phyloP scores from a whole-genome alignment of 2,329 filamentous ascomycete species.

The Fusarium napiforme region DNA sequence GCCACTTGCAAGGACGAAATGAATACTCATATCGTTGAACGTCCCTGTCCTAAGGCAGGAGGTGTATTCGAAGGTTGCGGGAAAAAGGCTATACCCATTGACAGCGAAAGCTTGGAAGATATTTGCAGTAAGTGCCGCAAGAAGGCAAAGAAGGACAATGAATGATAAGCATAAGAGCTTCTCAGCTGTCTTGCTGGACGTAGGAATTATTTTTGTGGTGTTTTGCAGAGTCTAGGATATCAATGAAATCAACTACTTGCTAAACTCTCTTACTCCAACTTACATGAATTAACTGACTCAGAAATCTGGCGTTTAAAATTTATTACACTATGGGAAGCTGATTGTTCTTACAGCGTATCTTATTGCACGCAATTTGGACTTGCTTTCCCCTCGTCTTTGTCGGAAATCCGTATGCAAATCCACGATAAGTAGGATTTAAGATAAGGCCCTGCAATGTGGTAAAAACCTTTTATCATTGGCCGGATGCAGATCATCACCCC shows the following conservation, averaged over 20 bases:
- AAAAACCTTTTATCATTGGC: neutral
- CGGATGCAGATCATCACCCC: neutral
- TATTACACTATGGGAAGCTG: rapidly evolving
- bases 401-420: neutral
- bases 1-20: neutral
- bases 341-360: rapidly evolving
- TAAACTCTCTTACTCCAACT: rapidly evolving
- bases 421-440: no score
- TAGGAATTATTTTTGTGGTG: rapidly evolving
- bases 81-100: rapidly evolving
- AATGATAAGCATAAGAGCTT: rapidly evolving
- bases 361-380: rapidly evolving
- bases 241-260: rapidly evolving
- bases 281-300: rapidly evolving
- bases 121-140: neutral
- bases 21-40: neutral
- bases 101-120: neutral
- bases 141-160: neutral
- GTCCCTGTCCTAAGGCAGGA: rapidly evolving
- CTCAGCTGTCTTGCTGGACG: rapidly evolving
- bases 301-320: neutral
- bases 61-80: neutral
- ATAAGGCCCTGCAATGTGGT: neutral
- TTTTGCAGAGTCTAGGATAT: neutral
- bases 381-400: rapidly evolving